A percentile compares a stretch with the other conserved stretches of the same genome.
phyloP scores from a whole-genome alignment of 306 rosid genomes.

The Prunus campanulata region DNA sequence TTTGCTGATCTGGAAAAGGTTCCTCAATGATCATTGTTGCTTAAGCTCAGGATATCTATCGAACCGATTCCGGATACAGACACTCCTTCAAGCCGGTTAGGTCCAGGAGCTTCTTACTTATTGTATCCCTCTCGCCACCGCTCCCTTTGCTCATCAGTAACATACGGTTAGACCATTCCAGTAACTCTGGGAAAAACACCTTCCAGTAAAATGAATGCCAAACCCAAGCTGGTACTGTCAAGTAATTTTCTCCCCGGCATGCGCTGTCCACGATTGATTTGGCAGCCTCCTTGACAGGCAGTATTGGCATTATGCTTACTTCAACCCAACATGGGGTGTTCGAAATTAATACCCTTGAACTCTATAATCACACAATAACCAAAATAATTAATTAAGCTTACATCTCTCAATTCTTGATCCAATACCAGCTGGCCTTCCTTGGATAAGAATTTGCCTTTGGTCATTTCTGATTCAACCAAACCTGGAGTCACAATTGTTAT shows the following conservation, averaged over 20 bases:
- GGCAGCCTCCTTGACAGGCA: slow-evolving; percentile 38
- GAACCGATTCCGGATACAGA: slow-evolving; percentile 37
- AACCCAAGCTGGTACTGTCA: slow-evolving; percentile 55
- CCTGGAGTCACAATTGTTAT: slow-evolving; percentile 67
- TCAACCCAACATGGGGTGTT: slow-evolving; percentile 16
- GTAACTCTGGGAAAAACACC: slow-evolving; percentile 41
- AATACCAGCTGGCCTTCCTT: slow-evolving; percentile 40
- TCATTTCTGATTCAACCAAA: slow-evolving; percentile 56
- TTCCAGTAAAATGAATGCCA: slow-evolving; percentile 39
- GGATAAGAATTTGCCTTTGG: slow-evolving; percentile 53
- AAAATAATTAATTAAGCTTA: slow-evolving; percentile 14
- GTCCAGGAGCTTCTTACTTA: slow-evolving; percentile 52
- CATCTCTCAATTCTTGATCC: slow-evolving; percentile 59
- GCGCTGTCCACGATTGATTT: slow-evolving; percentile 49
- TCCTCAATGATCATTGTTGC: neutral
- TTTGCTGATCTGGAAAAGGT: neutral
- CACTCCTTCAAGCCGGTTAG: slow-evolving; percentile 32
- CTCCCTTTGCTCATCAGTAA: slow-evolving; percentile 25
- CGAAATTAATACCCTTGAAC: neutral
- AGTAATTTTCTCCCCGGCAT: slow-evolving; percentile 46
- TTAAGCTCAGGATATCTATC: slow-evolving; percentile 24
- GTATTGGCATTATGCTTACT: slow-evolving; percentile 40
- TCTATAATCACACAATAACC: neutral
- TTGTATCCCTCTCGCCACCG: slow-evolving; percentile 29
- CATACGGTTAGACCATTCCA: slow-evolving; percentile 34